Evolutionary conservation across 2,329 filamentous ascomycete genomes (phyloP).

Genomic region (Beauveria asiatica): DNA sequence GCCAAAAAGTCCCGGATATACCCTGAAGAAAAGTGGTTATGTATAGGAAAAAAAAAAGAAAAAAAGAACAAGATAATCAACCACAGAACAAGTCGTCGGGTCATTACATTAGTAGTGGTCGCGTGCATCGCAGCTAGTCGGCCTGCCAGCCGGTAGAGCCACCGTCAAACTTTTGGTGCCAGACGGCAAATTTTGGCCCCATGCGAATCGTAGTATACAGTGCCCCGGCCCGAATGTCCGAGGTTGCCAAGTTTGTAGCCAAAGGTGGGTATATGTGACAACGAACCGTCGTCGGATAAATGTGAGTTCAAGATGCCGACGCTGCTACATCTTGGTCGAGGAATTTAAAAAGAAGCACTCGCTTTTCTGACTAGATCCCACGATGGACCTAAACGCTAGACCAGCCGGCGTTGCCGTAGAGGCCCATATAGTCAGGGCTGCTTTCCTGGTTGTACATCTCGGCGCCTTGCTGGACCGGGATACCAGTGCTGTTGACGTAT

Average conservation of each 20-base stretch:
- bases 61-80: not conserved
- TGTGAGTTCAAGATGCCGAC: not conserved
- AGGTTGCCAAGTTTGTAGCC: constrained; percentile 1
- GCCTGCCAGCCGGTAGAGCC: not conserved
- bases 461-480: constrained; percentile 13
- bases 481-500: constrained; percentile 34
- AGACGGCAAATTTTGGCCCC: not conserved
- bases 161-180: not conserved
- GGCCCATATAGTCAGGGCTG: not conserved
- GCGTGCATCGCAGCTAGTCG: not conserved
- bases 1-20: not conserved
- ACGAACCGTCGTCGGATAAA: not conserved
- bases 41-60: not conserved
- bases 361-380: not conserved
- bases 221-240: not conserved
- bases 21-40: constrained; percentile 3
- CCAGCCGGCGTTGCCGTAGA: constrained; percentile 6
- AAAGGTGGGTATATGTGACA: constrained; percentile 5
- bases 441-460: constrained; percentile 32
- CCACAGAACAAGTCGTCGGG: not conserved
- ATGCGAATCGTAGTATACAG: constrained; percentile 5
- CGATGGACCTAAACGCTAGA: not conserved
- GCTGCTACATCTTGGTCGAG: not conserved
- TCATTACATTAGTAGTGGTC: constrained; percentile 10
- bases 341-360: not conserved